phyloP scores from a whole-genome alignment of 345 rosid genomes.

The Eucalyptus sp. region DNA sequence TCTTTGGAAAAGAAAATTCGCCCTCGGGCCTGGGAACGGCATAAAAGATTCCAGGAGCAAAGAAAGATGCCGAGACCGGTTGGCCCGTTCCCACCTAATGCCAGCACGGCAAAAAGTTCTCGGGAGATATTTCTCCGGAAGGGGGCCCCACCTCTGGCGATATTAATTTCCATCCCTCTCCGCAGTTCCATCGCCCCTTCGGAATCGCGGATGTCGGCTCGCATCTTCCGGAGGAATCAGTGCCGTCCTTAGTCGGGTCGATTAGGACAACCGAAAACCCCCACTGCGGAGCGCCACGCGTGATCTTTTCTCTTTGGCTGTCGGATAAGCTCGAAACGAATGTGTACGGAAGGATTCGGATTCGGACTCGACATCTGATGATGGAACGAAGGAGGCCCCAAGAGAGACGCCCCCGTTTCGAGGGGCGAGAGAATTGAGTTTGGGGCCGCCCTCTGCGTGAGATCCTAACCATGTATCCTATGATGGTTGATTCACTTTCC shows the following conservation, averaged over 20 bases:
- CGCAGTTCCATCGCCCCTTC: background rate
- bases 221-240: background rate
- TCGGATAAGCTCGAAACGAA: background rate
- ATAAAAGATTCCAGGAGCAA: background rate
- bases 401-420: background rate
- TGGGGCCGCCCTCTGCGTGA: background rate
- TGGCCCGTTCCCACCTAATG: background rate
- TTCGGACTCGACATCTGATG: background rate
- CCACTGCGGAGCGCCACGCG: rapidly evolving
- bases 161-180: background rate
- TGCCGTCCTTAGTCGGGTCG: background rate
- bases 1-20: background rate
- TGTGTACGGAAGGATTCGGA: background rate
- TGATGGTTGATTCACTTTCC: no score
- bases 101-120: background rate
- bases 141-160: background rate
- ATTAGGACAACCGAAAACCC: background rate
- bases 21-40: background rate
- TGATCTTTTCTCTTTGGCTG: background rate
- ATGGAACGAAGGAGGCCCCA: background rate
- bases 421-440: background rate
- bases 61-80: background rate
- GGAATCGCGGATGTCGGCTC: background rate
- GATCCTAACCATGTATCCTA: background rate
- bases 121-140: background rate